Percentiles rank a stretch among this genome's conserved stretches.
Conservation (phyloP, 495 filamentous ascomycete genomes). For the Aspergillus conjunctus region DNA sequence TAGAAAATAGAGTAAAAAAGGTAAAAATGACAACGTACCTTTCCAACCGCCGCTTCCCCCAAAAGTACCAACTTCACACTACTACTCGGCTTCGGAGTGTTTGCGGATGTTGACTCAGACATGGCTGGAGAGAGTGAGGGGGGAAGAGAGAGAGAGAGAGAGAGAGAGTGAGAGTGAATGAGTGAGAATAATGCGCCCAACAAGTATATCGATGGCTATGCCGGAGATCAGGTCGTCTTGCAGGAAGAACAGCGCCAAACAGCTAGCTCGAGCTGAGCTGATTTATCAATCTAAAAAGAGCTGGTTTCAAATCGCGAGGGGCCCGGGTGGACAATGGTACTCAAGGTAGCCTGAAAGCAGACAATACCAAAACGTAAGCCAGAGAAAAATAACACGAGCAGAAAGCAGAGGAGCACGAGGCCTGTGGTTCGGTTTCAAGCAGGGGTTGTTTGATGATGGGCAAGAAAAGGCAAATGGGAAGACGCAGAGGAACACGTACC, state of each 20-base stretch:
- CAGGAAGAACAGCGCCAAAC: conserved; percentile 27
- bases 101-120: conserved; percentile 51
- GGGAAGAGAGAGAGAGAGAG: too few species aligned
- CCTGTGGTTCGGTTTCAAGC: conserved; percentile 20
- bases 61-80: conserved; percentile 98
- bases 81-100: conserved; percentile 91
- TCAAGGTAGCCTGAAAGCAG: conserved; percentile 26
- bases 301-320: conserved; percentile 31
- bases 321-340: conserved; percentile 16
- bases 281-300: conserved; percentile 30
- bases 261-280: conserved; percentile 18
- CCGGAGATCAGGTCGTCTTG: conserved; percentile 38
- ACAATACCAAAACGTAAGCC: conserved; percentile 24
- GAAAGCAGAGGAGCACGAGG: conserved; percentile 12
- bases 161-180: too few species aligned
- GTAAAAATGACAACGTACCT: conserved; percentile 59
- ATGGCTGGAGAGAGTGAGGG: conserved; percentile 29
- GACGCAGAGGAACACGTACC: conserved; percentile 22
- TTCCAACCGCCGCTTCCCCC: conserved; percentile 96
- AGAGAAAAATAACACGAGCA: conserved; percentile 19
- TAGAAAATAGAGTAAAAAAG: neutral
- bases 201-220: conserved; percentile 17
- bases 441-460: conserved; percentile 21
- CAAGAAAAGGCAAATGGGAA: conserved; percentile 21
- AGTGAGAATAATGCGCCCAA: conserved; percentile 11